Evolutionary conservation across 345 rosid genomes (phyloP).

Genomic region (Balakata baccata): DNA sequence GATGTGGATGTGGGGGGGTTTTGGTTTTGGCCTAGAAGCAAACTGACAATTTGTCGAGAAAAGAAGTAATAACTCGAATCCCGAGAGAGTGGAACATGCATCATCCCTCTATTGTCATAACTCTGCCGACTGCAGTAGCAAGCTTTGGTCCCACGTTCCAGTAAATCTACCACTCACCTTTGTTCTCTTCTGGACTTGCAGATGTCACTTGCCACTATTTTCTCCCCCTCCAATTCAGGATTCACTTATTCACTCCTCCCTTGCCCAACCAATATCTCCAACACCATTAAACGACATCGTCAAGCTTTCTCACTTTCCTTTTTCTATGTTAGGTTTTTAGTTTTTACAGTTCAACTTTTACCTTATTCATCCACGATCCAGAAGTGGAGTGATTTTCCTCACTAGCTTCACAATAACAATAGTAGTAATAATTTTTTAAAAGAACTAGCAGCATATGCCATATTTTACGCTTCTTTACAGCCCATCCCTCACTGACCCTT

Average conservation of each 20-base stretch:
- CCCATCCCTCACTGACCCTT: slow-evolving; percentile 16
- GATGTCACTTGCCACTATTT: neutral
- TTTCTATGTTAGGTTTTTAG: too few species aligned
- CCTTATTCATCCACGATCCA: too few species aligned
- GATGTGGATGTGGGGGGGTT: neutral
- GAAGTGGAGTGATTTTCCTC: neutral
- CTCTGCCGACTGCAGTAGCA: neutral
- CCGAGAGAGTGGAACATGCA: slow-evolving; percentile 16
- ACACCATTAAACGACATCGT: neutral
- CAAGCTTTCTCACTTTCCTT: neutral
- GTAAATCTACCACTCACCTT: neutral
- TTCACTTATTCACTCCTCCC: neutral
- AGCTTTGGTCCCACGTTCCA: neutral
- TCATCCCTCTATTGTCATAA: neutral
- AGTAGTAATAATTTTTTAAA: neutral
- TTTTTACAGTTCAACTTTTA: too few species aligned
- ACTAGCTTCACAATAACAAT: neutral
- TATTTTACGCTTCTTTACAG: slow-evolving; percentile 22
- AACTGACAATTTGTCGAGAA: neutral
- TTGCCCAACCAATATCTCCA: neutral
- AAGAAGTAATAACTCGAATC: slow-evolving; percentile 3
- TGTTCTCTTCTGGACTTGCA: neutral
- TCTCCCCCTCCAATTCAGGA: too few species aligned
- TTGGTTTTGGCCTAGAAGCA: neutral
- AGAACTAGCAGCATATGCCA: neutral